Evolutionary conservation across 495 filamentous ascomycete genomes (phyloP).

Genomic region (Hypomontagnella monticulosa): DNA sequence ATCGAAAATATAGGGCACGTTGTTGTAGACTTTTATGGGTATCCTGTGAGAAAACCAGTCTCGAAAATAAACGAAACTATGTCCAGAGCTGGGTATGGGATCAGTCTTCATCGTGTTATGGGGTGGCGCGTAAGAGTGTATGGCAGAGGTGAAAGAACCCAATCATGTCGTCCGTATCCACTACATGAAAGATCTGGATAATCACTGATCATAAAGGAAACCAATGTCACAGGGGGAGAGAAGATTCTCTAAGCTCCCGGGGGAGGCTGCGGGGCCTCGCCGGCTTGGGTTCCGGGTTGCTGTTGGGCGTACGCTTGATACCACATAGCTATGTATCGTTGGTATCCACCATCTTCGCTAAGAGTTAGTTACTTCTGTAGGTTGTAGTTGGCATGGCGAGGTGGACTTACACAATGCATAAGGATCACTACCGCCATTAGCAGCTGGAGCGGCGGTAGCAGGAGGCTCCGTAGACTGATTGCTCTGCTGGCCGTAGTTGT

Average conservation of each 20-base stretch:
- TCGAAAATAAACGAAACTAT: too few relatives aligned
- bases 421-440: conserved; percentile 57
- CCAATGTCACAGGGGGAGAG: not conserved
- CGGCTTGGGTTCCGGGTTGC: conserved; percentile 32
- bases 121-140: too few relatives aligned
- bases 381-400: not conserved
- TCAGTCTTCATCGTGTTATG: too few relatives aligned
- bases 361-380: conserved; percentile 16
- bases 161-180: too few relatives aligned
- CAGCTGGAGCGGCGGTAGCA: conserved; percentile 40
- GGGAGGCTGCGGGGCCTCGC: conserved; percentile 40
- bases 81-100: too few relatives aligned
- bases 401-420: conserved; percentile 66
- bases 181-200: too few relatives aligned
- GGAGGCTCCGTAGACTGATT: conserved; percentile 36
- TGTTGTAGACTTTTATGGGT: too few relatives aligned
- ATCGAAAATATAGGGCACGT: too few relatives aligned
- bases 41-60: too few relatives aligned
- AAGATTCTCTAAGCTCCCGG: conserved; percentile 26
- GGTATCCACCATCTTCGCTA: conserved; percentile 66
- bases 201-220: not conserved
- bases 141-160: too few relatives aligned
- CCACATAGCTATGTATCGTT: conserved; percentile 71
- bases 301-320: conserved; percentile 64
- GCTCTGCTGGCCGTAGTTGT: conserved; percentile 49